These are phyloP conservation scores for Medicago arabica DNA, from an alignment of 306 rosid genomes.

Conservation along the genomic window DNA sequence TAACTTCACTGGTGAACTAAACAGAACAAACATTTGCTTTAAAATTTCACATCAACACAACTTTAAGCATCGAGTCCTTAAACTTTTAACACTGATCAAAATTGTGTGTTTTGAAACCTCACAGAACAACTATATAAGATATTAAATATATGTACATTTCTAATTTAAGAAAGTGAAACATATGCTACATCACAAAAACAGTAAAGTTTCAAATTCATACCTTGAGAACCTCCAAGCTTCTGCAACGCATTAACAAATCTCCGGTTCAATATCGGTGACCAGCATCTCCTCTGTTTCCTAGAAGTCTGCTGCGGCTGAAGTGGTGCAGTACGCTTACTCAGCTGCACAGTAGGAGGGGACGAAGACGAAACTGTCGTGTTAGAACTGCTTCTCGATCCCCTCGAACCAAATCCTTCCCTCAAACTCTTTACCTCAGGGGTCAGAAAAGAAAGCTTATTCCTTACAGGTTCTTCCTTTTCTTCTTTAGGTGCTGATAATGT, in stretches of 20 bases:
- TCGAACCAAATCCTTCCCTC: constrained; percentile 64
- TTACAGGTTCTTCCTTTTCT: constrained; percentile 66
- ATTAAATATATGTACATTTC: constrained; percentile 31
- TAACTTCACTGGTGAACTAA: constrained; percentile 17
- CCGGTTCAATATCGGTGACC: constrained; percentile 94
- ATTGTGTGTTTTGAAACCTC: constrained; percentile 14
- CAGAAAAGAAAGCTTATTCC: constrained; percentile 70
- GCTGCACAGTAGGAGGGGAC: constrained; percentile 53
- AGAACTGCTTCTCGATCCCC: constrained; percentile 63
- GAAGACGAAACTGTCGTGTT: constrained; percentile 58
- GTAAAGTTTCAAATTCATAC: constrained; percentile 51
- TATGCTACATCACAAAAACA: constrained; percentile 10
- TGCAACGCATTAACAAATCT: constrained; percentile 86
- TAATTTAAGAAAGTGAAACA: constrained; percentile 36
- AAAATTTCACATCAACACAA: constrained; percentile 38
- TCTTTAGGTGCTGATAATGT: constrained; percentile 50
- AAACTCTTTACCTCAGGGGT: constrained; percentile 60
- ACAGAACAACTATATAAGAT: neutral
- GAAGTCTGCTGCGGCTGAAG: constrained; percentile 61
- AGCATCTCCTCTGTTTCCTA: constrained; percentile 94
- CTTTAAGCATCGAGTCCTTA: constrained; percentile 33
- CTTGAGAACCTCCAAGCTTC: constrained; percentile 98
- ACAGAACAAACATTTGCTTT: constrained; percentile 35
- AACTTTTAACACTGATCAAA: constrained; percentile 9
- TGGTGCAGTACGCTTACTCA: constrained; percentile 47